These are phyloP conservation scores for Terana coerulea DNA, from an alignment of 768 basidiomycete species.

Conservation along the genomic window DNA sequence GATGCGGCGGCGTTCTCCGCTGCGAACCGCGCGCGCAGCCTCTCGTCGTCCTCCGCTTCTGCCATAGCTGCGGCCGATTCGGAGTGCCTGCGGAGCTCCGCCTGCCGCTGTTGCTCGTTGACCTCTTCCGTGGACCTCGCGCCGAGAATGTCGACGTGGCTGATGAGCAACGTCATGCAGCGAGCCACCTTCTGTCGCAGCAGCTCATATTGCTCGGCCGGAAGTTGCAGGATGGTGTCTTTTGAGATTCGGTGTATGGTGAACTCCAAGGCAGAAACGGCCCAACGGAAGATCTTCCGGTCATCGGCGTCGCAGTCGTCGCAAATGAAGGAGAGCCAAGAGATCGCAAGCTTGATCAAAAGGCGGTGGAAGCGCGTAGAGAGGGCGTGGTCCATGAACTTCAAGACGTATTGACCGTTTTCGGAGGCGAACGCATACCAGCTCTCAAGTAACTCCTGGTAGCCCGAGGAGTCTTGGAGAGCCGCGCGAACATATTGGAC, in stretches of 20 bases:
- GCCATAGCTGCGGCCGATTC: conserved; percentile 46
- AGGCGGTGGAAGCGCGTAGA: conserved; percentile 76
- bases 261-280: conserved; percentile 93
- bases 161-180: conserved; percentile 95
- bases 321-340: conserved; percentile 98
- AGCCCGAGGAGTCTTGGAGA: conserved; percentile 53
- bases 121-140: conserved; percentile 87
- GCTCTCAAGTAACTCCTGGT: conserved; percentile 85
- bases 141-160: conserved; percentile 97
- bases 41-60: conserved; percentile 46
- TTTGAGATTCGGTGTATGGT: conserved; percentile 83
- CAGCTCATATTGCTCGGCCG: conserved; percentile 85
- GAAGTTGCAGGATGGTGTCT: conserved; percentile 85
- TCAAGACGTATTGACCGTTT: conserved; percentile 86
- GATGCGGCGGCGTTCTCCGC: conserved; percentile 34
- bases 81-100: conserved; percentile 55
- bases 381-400: conserved; percentile 75
- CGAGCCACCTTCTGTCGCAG: conserved; percentile 88
- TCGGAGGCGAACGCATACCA: conserved; percentile 98
- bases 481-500: conserved; percentile 80
- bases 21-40: conserved; percentile 30
- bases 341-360: conserved; percentile 87
- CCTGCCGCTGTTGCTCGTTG: conserved; percentile 83
- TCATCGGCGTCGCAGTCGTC: conserved; percentile 97
- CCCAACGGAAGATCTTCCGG: conserved; percentile 96